Evolutionary conservation across 2,329 filamentous ascomycete genomes (phyloP).

Genomic region (Penicillium sp.): DNA sequence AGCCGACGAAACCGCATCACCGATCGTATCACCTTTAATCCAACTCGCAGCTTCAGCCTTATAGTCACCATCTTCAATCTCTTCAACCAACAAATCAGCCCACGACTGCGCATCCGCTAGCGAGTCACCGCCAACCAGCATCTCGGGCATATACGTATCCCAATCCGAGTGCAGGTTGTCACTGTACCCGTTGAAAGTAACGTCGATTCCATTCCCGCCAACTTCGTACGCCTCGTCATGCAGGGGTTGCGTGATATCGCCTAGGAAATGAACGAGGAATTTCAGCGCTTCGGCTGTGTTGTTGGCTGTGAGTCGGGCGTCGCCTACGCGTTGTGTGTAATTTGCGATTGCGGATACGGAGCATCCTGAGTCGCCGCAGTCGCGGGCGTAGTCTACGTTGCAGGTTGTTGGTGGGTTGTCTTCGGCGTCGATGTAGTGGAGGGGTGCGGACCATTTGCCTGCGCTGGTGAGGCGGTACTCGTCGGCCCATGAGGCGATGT

Average conservation of each 20-base stretch:
- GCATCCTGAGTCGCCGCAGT: constrained; percentile 54
- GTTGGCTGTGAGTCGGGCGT: constrained; percentile 30
- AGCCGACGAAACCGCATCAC: constrained; percentile 57
- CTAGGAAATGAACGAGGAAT: constrained; percentile 56
- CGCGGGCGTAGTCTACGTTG: constrained; percentile 52
- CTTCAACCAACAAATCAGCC: constrained; percentile 21
- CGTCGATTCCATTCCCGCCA: constrained; percentile 69
- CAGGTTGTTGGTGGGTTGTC: constrained; percentile 51
- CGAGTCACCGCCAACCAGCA: constrained; percentile 58
- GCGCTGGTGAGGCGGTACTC: constrained; percentile 51
- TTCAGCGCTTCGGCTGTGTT: constrained; percentile 49
- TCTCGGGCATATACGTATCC: constrained; percentile 70
- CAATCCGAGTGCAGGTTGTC: constrained; percentile 73
- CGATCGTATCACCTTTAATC: constrained; percentile 59
- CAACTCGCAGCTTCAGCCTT: constrained; percentile 53
- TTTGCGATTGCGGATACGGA: constrained; percentile 57
- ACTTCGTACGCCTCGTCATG: constrained; percentile 60
- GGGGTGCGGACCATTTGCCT: constrained; percentile 49
- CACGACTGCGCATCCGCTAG: constrained; percentile 32
- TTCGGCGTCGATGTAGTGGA: constrained; percentile 56
- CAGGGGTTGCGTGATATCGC: constrained; percentile 75
- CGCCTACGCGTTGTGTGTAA: constrained; percentile 35
- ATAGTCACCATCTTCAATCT: constrained; percentile 44
- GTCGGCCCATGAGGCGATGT: constrained; percentile 58
- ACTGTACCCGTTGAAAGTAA: constrained; percentile 58